Conservation (phyloP, 2,329 filamentous ascomycete genomes). For the Xylariales sp. region DNA sequence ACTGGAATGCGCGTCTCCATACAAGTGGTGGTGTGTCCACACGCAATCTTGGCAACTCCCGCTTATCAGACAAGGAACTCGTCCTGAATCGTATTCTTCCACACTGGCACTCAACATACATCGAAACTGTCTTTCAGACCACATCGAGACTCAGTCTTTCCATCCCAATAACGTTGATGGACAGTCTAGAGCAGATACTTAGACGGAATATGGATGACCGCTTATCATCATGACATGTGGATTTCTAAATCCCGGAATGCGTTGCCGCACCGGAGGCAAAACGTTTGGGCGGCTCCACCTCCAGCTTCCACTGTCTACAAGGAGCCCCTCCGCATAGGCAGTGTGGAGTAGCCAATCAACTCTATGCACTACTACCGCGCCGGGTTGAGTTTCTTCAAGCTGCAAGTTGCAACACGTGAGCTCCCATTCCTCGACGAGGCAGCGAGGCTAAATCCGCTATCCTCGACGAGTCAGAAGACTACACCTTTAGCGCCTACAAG, state of each 20-base stretch:
- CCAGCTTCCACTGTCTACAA: slow-evolving; percentile 1
- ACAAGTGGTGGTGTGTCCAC: slow-evolving; percentile 3
- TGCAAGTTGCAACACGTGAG: slow-evolving; percentile 6
- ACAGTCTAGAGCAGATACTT: background rate
- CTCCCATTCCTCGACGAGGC: no score
- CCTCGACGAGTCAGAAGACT: slow-evolving; percentile 3
- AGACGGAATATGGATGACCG: background rate
- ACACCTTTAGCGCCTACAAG: background rate
- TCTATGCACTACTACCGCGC: slow-evolving; percentile 4
- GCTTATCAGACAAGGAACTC: slow-evolving; percentile 6
- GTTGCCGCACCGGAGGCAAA: slow-evolving; percentile 7
- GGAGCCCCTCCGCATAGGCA: slow-evolving; percentile 9
- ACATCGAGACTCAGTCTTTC: background rate
- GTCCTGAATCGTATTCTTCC: background rate
- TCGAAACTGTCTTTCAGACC: background rate
- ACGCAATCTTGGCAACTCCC: slow-evolving; percentile 6
- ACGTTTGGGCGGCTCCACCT: slow-evolving; percentile 7
- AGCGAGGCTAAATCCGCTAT: slow-evolving; percentile 2
- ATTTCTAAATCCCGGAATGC: background rate
- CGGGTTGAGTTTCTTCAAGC: background rate
- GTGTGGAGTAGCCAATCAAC: slow-evolving; percentile 13
- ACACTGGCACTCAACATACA: background rate
- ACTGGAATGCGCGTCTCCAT: slow-evolving; percentile 9
- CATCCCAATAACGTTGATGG: background rate
- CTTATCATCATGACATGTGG: background rate